These are phyloP conservation scores for Debaryomyces tyrocola DNA, from an alignment of 805 yeast species.

Conservation along the genomic window DNA sequence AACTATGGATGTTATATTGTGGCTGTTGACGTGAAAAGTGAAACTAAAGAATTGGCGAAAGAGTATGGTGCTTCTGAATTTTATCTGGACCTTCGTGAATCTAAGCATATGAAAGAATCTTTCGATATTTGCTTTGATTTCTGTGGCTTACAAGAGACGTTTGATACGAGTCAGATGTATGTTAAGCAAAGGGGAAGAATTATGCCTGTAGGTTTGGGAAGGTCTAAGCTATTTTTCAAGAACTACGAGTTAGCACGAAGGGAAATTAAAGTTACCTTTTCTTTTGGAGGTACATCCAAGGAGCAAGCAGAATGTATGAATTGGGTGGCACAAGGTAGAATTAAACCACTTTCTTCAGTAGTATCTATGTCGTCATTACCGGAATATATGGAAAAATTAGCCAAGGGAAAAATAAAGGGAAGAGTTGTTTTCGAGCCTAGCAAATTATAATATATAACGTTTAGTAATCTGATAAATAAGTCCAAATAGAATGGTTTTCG, in stretches of 20 bases:
- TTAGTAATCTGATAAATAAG: no score
- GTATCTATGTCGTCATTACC: slow-evolving; percentile 37
- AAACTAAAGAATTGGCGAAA: slow-evolving; percentile 24
- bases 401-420: slow-evolving; percentile 39
- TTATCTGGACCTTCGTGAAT: slow-evolving; percentile 26
- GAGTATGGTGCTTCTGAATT: slow-evolving; percentile 44
- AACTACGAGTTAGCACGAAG: slow-evolving; percentile 39
- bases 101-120: slow-evolving; percentile 26
- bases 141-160: slow-evolving; percentile 33
- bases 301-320: slow-evolving; percentile 45
- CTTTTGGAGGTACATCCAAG: slow-evolving; percentile 45
- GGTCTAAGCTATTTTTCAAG: slow-evolving; percentile 25
- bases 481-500: no score
- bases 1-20: slow-evolving; percentile 33
- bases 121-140: slow-evolving; percentile 44
- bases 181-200: slow-evolving; percentile 38
- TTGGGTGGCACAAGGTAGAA: slow-evolving; percentile 39
- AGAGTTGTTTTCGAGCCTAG: slow-evolving; percentile 40
- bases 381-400: slow-evolving; percentile 31
- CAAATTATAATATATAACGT: background rate
- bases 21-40: slow-evolving; percentile 32
- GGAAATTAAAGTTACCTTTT: slow-evolving; percentile 39
- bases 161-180: slow-evolving; percentile 27
- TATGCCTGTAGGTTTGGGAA: slow-evolving; percentile 45
- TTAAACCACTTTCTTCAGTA: slow-evolving; percentile 34